phyloP scores from a whole-genome alignment of 495 filamentous ascomycete genomes.

The Xylaria intraflava region DNA sequence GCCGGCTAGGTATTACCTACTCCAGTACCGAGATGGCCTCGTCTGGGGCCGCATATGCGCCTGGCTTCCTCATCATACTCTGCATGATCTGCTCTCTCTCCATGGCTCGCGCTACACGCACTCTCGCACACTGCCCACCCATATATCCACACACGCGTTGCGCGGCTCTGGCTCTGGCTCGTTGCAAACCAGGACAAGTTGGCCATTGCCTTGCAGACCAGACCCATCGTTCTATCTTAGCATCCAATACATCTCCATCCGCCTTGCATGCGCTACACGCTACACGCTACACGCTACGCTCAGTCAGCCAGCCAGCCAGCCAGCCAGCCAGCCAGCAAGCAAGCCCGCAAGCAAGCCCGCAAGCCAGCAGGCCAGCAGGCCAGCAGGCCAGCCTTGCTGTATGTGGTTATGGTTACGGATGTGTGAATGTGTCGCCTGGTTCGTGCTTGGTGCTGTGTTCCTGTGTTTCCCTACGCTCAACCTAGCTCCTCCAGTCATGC shows the following conservation, averaged over 20 bases:
- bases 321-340: too few relatives aligned
- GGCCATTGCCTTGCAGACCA: conserved; percentile 1
- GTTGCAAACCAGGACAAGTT: neutral
- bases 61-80: neutral
- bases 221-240: neutral
- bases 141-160: conserved; percentile 3
- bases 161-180: conserved; percentile 5
- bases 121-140: neutral
- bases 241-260: neutral
- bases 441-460: neutral
- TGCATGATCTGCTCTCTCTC: conserved; percentile 10
- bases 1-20: neutral
- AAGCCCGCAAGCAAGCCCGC: too few relatives aligned
- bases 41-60: conserved; percentile 13
- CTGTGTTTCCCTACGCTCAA: neutral
- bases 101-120: conserved; percentile 1
- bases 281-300: neutral
- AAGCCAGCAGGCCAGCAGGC: too few relatives aligned
- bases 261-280: conserved; percentile 3
- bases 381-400: too few relatives aligned
- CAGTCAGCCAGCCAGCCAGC: conserved; percentile 10
- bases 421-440: too few relatives aligned
- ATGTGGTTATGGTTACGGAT: neutral
- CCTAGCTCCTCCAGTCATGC: neutral
- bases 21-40: conserved; percentile 4